Evolutionary conservation across 2,329 filamentous ascomycete species (phyloP), one percentile per base, ranked within the genome.

Genomic region (Bipolaris sorokiniana): DNA sequence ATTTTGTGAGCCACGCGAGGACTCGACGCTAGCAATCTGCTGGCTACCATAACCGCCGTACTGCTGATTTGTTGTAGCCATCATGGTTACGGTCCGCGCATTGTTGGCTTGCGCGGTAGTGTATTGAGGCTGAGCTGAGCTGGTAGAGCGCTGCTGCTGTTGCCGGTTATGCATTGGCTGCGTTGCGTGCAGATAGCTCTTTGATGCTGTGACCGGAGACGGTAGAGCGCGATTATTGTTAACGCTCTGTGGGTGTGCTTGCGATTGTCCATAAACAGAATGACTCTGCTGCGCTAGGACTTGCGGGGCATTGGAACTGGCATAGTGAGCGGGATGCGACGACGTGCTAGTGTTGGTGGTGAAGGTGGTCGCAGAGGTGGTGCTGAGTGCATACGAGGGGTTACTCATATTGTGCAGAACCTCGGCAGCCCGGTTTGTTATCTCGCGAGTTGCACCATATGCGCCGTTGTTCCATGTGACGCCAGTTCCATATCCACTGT

Each of bases 361-460:
- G 59, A 70, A 71, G 22, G 56, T 63, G 15, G 54, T 64, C n/a
- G 54, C 52, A 13, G 62, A 46, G 9, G 63, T 46, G n/a, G 37
- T 54, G 15, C 51, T 69, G 3, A 64, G 33, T 7, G 64, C 60
- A 52, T 74, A 72, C 7, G 62, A 47, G 4, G 64, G 66, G 44
- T 67, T 76, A 65, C 72, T 75, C 67, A 76, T 71, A 34, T 71
- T 73, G 41, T 56, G 66, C 44, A 75, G 51, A 18, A 70, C 71
- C 55, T 76, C 70, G 28, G 73, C 72, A 28, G 73, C 73, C 22
- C 66, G 57, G 41, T 62, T 71, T 7, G 68, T 70, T 10, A 65
- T 67, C 49, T 73, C 71, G 5, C 62, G 61, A 20, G 62, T 64
- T 7, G 53, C 62, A 13, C 64, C 66, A 66, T 73, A 71, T 51